Conservation (phyloP, 352 stramenopile species). For the Aphanomyces cochlioides region DNA sequence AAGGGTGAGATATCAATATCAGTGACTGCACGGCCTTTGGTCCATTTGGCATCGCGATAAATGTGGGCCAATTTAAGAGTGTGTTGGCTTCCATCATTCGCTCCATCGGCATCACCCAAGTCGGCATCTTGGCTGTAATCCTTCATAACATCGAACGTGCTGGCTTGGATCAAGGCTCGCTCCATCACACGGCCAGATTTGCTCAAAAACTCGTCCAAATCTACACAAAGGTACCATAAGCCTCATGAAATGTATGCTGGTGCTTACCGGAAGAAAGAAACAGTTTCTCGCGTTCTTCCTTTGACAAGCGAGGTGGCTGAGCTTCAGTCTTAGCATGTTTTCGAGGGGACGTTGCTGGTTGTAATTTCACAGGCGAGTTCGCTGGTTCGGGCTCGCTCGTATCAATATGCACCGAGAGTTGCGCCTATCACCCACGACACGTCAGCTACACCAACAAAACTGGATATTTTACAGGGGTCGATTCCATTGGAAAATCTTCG, state of each 20-base stretch:
- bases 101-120: conserved; percentile 53
- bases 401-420: conserved; percentile 9
- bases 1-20: conserved; percentile 81
- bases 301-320: conserved; percentile 6
- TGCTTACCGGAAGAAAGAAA: conserved; percentile 9
- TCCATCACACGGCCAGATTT: conserved; percentile 80
- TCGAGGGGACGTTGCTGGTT: background rate
- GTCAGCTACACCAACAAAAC: too few species aligned
- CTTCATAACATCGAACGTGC: conserved; percentile 81
- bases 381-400: conserved; percentile 10
- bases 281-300: conserved; percentile 26
- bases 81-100: conserved; percentile 46
- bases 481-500: conserved; percentile 12
- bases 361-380: background rate
- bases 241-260: background rate
- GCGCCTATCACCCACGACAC: background rate
- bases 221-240: conserved; percentile 39
- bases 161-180: conserved; percentile 64
- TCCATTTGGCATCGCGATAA: conserved; percentile 80
- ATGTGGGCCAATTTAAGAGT: conserved; percentile 66
- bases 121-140: conserved; percentile 58
- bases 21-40: conserved; percentile 70
- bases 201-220: conserved; percentile 69
- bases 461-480: background rate
- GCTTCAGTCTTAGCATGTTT: background rate